Evolutionary conservation across 257 asterid genomes (phyloP).

Genomic region (Przewalskia tangutica): DNA sequence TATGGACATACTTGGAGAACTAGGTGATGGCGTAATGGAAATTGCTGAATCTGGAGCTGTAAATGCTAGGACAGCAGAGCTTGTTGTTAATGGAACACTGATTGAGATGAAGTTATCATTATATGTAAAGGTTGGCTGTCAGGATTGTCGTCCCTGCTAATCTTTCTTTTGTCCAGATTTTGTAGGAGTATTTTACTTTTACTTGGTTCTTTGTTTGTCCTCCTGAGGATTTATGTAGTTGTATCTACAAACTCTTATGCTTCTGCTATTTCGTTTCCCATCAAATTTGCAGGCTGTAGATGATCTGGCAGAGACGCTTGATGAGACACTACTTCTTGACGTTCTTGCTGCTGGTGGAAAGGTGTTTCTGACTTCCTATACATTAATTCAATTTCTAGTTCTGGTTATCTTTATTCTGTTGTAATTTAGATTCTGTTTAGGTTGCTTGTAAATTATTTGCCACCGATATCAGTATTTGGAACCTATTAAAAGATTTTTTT

Average conservation of each 20-base stretch:
- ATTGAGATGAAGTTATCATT: slow-evolving; percentile 67
- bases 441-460: neutral
- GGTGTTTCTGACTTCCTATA: slow-evolving; percentile 35
- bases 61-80: slow-evolving; percentile 58
- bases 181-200: slow-evolving; percentile 2
- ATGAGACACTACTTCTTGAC: slow-evolving; percentile 64
- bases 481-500: neutral
- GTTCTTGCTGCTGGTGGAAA: slow-evolving; percentile 96
- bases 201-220: slow-evolving; percentile 8
- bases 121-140: slow-evolving; percentile 69
- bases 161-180: slow-evolving; percentile 8
- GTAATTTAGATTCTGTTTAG: neutral
- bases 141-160: slow-evolving; percentile 2
- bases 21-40: slow-evolving; percentile 36
- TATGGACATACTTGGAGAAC: slow-evolving; percentile 63
- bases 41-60: slow-evolving; percentile 35
- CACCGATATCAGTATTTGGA: neutral
- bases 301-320: slow-evolving; percentile 34
- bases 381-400: neutral
- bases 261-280: slow-evolving; percentile 1
- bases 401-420: neutral
- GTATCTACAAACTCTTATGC: neutral
- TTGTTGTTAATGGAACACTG: slow-evolving; percentile 78
- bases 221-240: neutral
- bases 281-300: slow-evolving; percentile 50